These are phyloP conservation scores for Rhododendron griersonianum DNA, from an alignment of 148 eudicot species.

Conservation along the genomic window DNA sequence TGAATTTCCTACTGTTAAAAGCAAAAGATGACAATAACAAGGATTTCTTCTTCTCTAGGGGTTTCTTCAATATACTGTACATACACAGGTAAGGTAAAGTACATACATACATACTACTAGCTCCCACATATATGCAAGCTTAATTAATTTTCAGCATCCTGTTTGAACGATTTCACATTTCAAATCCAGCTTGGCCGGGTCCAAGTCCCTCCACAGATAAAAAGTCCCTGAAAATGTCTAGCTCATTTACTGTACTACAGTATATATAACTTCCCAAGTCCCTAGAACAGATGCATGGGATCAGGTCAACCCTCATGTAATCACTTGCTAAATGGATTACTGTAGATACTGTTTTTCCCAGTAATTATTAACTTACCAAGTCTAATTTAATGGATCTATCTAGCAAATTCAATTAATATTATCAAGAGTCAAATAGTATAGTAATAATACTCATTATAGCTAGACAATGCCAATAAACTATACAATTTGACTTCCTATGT, in stretches of 20 bases:
- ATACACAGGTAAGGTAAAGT: background rate
- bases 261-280: background rate
- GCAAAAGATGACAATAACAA: background rate
- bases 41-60: background rate
- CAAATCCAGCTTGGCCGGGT: background rate
- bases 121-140: background rate
- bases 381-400: background rate
- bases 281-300: background rate
- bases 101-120: background rate
- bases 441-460: background rate
- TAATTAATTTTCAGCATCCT: background rate
- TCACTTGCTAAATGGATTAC: background rate
- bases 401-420: background rate
- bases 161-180: background rate
- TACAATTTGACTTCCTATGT: background rate
- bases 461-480: background rate
- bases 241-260: too few relatives aligned
- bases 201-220: background rate
- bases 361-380: background rate
- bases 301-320: background rate
- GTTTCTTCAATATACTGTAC: too few relatives aligned
- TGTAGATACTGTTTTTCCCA: background rate
- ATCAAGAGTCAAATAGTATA: background rate
- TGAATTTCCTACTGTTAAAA: background rate
- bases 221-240: background rate